Base-by-base conservation (phyloP, 352 stramenopile species). In the Globisporangium heterothallicum region DNA sequence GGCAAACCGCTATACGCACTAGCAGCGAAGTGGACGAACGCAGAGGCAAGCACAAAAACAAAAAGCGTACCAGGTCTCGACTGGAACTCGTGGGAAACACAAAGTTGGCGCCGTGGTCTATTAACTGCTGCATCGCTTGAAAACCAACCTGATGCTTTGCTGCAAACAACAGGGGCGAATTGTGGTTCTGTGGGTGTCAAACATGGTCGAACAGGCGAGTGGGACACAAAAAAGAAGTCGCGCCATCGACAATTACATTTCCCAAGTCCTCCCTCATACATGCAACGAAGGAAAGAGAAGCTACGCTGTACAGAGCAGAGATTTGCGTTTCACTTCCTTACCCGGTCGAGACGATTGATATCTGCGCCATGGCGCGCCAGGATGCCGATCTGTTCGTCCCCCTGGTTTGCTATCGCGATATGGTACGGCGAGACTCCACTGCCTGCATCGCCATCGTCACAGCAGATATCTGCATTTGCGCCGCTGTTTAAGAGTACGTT, bases 61-160 rank as follows among this genome's bases (percentile, higher is more conserved):
- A 13, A 45, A 30, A 6, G 36, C 51, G 19, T 10, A 58, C 51
- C 30, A 19, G 29, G 27, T 58, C 51, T 1, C n/a, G 32, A 25
- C 51, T 58, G 5, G 41, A 2, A 13, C 19, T 19, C 2, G 25
- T 55, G 9, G 36, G 24, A 18, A 55, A 46, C 0, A 10, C 26
- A 7, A 44, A 55, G 9, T 26, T 14, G 18, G 48, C 36, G n/a
- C 48, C 24, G 14, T 46, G 35, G 24, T 12, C 14, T 13, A 55
- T 35, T 24, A 55, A 36, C 14, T 25, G 6, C n/a, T 55, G 32
- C 16, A 41, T 45, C 22, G 42, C n/a, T 6, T 24, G 25, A 42
- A 36, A 19, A 9, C 24, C 25, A 3, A 18, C 2, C 3, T 49
- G 16, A 4, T 45, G 13, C 16, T 24, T 55, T 32, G 22, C 38